Conservation (phyloP, 169 alveolate species). For the Cytauxzoon felis region DNA sequence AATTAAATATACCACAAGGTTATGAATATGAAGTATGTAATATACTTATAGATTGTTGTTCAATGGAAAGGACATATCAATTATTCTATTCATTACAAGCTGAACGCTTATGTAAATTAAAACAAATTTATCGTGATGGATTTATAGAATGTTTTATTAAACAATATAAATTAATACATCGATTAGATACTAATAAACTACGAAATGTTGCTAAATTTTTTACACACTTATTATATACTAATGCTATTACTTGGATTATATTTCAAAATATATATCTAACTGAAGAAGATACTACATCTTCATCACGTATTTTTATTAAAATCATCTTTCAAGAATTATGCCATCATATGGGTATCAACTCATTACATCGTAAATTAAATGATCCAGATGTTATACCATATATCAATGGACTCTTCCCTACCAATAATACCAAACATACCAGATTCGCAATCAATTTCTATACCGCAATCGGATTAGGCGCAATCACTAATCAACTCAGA, state of each 20-base stretch:
- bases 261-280: constrained; percentile 87
- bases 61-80: constrained; percentile 97
- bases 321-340: constrained; percentile 89
- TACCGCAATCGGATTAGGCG: constrained; percentile 96
- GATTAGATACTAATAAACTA: constrained; percentile 95
- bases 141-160: constrained; percentile 83
- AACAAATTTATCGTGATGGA: constrained; percentile 86
- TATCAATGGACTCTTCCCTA: constrained; percentile 89
- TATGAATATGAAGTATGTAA: constrained; percentile 90
- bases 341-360: constrained; percentile 81
- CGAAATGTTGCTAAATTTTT: constrained; percentile 95
- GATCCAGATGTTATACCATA: constrained; percentile 83
- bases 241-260: constrained; percentile 78
- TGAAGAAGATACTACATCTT: constrained; percentile 95
- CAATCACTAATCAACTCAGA: constrained; percentile 90
- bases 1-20: constrained; percentile 90
- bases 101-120: constrained; percentile 91
- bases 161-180: constrained; percentile 83
- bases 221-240: constrained; percentile 91
- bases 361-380: constrained; percentile 70
- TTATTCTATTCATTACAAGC: constrained; percentile 93
- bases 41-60: constrained; percentile 97
- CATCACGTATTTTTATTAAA: constrained; percentile 95
- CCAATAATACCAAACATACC: constrained; percentile 89
- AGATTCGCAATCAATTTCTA: constrained; percentile 96